A percentile compares a stretch with the other conserved stretches of the same genome.
Conservation (phyloP, 305 asterid species). For the Plantago coronopus region DNA sequence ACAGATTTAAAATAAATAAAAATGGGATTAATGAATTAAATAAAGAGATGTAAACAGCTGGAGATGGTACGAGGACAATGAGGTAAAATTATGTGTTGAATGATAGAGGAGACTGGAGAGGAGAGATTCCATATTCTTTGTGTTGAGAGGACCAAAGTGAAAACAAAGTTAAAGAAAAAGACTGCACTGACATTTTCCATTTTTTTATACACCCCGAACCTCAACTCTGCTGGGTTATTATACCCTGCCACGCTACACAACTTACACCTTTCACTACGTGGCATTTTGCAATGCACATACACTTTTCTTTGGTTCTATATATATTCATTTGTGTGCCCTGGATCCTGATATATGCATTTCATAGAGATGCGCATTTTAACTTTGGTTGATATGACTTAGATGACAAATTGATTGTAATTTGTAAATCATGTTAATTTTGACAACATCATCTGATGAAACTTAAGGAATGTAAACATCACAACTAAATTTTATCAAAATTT, state of each 20-base stretch:
- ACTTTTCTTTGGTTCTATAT: background rate
- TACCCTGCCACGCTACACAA: background rate
- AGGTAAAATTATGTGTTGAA: conserved; percentile 40
- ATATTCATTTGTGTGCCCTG: no score
- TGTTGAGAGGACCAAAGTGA: conserved; percentile 22
- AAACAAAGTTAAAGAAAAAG: conserved; percentile 29
- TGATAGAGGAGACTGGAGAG: background rate
- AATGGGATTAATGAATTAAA: conserved; percentile 1
- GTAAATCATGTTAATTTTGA: no score
- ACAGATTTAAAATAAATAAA: conserved; percentile 4
- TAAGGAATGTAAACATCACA: no score
- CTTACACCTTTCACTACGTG: background rate
- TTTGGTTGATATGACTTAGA: no score
- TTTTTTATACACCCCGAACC: background rate
- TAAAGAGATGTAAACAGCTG: conserved; percentile 38
- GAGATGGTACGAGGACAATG: conserved; percentile 48
- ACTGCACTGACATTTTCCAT: conserved; percentile 35
- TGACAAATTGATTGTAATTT: no score
- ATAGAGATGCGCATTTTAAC: no score
- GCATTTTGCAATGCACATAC: background rate
- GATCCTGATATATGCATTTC: no score
- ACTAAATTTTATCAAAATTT: no score
- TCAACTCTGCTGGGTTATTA: background rate
- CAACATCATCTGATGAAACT: no score
- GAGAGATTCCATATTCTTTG: conserved; percentile 38